These are phyloP conservation scores for Solanum boliviense DNA, from an alignment of 257 asterid genomes.

Conservation along the genomic window DNA sequence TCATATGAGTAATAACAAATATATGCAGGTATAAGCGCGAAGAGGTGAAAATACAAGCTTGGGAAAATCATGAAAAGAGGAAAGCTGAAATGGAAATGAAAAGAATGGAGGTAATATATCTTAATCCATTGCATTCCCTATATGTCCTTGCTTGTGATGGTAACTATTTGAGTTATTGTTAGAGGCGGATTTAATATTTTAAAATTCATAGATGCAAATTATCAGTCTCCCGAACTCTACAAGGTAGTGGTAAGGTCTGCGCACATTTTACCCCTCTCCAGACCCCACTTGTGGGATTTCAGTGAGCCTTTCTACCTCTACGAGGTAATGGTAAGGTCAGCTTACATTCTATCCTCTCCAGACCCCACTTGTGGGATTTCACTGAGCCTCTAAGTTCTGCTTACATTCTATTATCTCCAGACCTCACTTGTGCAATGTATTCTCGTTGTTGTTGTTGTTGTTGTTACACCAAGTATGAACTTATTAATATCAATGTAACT, in stretches of 20 bases:
- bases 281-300: not conserved
- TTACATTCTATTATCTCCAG: too few species aligned
- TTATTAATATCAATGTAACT: not conserved
- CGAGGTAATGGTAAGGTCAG: too few species aligned
- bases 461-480: not conserved
- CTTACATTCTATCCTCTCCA: not conserved
- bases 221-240: not conserved
- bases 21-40: conserved; percentile 68
- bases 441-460: not conserved
- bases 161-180: not conserved
- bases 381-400: not conserved
- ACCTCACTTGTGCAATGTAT: too few species aligned
- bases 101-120: conserved; percentile 55
- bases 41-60: conserved; percentile 85
- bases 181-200: not conserved
- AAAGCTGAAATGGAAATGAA: conserved; percentile 84
- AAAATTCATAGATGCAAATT: not conserved
- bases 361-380: not conserved
- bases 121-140: not conserved
- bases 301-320: not conserved
- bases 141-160: not conserved
- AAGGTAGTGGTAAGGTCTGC: too few species aligned
- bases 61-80: conserved; percentile 89
- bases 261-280: not conserved
- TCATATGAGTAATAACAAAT: not conserved